Base-by-base conservation (phyloP, 768 basidiomycete genomes). In the Boletellus emodensis region DNA sequence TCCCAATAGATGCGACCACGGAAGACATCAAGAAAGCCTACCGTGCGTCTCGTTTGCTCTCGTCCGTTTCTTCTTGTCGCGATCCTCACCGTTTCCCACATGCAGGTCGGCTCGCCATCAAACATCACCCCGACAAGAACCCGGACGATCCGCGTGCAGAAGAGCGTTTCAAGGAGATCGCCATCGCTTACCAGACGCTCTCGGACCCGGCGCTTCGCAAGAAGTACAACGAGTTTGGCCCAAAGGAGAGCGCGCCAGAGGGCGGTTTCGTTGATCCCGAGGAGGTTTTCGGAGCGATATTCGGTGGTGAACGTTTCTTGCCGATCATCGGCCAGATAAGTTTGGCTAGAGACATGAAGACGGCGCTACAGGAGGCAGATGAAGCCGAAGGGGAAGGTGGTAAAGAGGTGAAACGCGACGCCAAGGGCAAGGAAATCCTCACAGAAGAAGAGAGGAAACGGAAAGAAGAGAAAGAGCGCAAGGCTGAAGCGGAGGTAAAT, bases 1-100 rank as follows among this genome's bases (percentile, higher is more conserved):
- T 94, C 1, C 68, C 85, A 0, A 75, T 87, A 15, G 79, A 82
- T 54, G 91, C 91, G 7, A 83, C 84, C 14, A 77, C 79, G 4
- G 90, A 92, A 15, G 92, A 94, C 43, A 78, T 95, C 64, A 94
- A 94, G 77, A 93, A 88, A 65, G 87, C 93, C 2, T 94, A 95
- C 70, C 82, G 93, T 85, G 61, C 53, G 73, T 49, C 7, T 39
- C 15, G 1, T 6, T 35, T 12, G 9, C n/a, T 26, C 10, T 17
- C 15, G n/a, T 37, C 17, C 20, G 11, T 38, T 13, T 15, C 30
- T n/a, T 14, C 17, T 3, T 24, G 12, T 26, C 33, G 22, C 11
- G 22, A 41, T 45, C n/a, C 40, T 52, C 37, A 54, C 30, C 30
- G 20, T 39, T 20, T 17, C 30, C 8, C 26, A 48, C 36, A 22